phyloP scores from a whole-genome alignment of 106 monocot genomes.

The Hemerocallis citrina region DNA sequence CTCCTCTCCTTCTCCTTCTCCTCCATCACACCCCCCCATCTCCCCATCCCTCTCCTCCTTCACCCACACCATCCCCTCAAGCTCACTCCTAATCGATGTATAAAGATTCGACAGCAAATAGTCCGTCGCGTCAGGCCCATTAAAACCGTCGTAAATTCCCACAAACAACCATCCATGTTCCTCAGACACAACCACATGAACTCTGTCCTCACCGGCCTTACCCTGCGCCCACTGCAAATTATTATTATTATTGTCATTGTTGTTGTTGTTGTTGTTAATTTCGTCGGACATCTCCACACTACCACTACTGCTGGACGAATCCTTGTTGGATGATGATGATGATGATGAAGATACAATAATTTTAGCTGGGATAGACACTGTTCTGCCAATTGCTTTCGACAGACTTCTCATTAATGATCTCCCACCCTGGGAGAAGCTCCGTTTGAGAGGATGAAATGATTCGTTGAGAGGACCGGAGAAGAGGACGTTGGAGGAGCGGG shows the following conservation, averaged over 20 bases:
- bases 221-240: conserved; percentile 40
- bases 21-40: neutral
- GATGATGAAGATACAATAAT: conserved; percentile 1
- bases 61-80: conserved; percentile 22
- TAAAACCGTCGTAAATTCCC: conserved; percentile 40
- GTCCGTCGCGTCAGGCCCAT: conserved; percentile 39
- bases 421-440: conserved; percentile 16
- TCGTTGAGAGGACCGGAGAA: conserved; percentile 24
- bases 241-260: neutral
- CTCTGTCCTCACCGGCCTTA: conserved; percentile 37
- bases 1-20: neutral
- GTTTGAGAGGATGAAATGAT: conserved; percentile 7
- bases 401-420: conserved; percentile 1
- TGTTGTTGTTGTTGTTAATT: neutral
- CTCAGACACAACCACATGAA: conserved; percentile 36
- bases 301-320: neutral
- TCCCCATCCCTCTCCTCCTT: neutral
- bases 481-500: conserved; percentile 2
- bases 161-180: conserved; percentile 26
- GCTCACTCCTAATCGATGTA: conserved; percentile 16
- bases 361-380: neutral
- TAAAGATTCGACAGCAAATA: conserved; percentile 39
- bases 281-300: neutral
- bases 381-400: neutral
- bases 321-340: neutral